These are phyloP conservation scores for Backusella australiensis DNA, from an alignment of 192 early-diverging fungal species.

Conservation along the genomic window DNA sequence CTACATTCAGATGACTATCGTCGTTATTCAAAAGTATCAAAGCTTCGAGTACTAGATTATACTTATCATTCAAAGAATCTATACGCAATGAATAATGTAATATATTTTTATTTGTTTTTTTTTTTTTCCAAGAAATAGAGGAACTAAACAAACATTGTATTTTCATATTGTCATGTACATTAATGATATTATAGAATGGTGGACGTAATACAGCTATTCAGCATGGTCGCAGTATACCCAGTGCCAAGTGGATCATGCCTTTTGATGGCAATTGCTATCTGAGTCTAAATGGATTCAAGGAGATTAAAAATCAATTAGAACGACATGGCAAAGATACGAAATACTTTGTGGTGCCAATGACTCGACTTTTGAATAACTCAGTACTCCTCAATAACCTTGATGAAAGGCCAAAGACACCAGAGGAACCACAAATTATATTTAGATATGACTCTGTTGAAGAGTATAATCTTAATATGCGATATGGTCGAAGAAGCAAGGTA, in stretches of 20 bases:
- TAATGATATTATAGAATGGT: slow-evolving; percentile 44
- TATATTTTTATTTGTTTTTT: slow-evolving; percentile 4
- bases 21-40: slow-evolving; percentile 53
- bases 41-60: slow-evolving; percentile 56
- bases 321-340: slow-evolving; percentile 46
- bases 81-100: slow-evolving; percentile 69
- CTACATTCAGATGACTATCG: slow-evolving; percentile 59
- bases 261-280: slow-evolving; percentile 64
- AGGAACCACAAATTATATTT: slow-evolving; percentile 63
- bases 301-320: slow-evolving; percentile 48
- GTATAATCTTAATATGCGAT: slow-evolving; percentile 59
- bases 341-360: slow-evolving; percentile 63
- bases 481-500: slow-evolving; percentile 63
- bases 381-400: slow-evolving; percentile 46
- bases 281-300: slow-evolving; percentile 46
- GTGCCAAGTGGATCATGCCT: slow-evolving; percentile 58
- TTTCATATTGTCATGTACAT: slow-evolving; percentile 1
- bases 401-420: slow-evolving; percentile 49
- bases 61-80: slow-evolving; percentile 63
- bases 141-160: neutral
- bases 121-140: neutral
- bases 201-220: slow-evolving; percentile 54
- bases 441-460: slow-evolving; percentile 50
- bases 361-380: slow-evolving; percentile 56
- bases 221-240: slow-evolving; percentile 44